Evolutionary conservation across 1,139 yeast genomes (phyloP), one percentile per base, ranked within the genome.

Genomic region (Taiozyma sp.): DNA sequence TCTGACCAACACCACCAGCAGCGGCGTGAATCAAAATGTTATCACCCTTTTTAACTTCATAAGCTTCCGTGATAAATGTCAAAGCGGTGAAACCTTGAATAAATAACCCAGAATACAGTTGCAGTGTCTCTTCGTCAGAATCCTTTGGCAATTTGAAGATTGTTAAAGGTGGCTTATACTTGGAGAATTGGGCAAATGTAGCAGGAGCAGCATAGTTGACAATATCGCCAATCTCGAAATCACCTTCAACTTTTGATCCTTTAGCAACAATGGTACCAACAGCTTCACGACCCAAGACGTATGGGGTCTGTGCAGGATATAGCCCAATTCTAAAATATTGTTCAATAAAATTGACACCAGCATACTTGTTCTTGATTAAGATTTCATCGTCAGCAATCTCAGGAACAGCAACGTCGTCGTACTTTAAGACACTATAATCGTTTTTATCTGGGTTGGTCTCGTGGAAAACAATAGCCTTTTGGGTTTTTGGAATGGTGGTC

Each of bases 321-420:
- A 84, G 62, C 3, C 97, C 97, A 49, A 72, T 78, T 63, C 97
- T 79, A 72, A 87, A 88, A 70, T 91, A 91, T 4, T 83, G 75
- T 62, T 91, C 97, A 57, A 90, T 86, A 72, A 81, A 87, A 62
- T 91, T 91, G 61, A 91, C 72, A 24, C 97, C 97, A 7, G 90
- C 76, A 60, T 79, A 90, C 51, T 73, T 74, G 70, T 86, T 87
- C 67, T 86, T 85, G 63, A 91, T 74, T 48, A 91, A 73, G 10
- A 91, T 67, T 58, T 89, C 88, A 48, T 70, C 69, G 2, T 72
- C 74, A 1, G 71, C 64, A 52, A 86, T 73, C 47, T 69, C 64
- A 2, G 96, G 96, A 9, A 84, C 79, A 4, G 83, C 79, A 42
- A 71, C 68, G 36, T 83, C 83, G 40, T 70, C 75, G 62, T 79